Evolutionary conservation across 2,329 filamentous ascomycete species (phyloP).

Genomic region (Didymosphaeria variabile): DNA sequence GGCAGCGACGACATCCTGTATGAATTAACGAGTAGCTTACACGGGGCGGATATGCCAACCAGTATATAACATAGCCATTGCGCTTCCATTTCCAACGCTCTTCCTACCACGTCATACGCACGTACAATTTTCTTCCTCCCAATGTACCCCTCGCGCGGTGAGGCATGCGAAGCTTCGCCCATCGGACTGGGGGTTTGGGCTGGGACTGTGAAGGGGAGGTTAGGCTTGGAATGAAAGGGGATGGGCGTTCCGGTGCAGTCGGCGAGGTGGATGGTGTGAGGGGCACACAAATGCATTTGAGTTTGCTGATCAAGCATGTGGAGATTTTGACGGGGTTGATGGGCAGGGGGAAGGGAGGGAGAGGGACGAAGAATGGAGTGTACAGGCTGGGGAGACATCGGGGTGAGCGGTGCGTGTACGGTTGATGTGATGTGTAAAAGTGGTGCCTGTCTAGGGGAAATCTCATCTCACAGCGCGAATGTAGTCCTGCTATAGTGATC

Average conservation of each 20-base stretch:
- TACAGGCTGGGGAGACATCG: background rate
- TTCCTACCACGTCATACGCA: too few relatives aligned
- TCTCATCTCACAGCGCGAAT: too few relatives aligned
- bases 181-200: slow-evolving; percentile 17
- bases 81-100: too few relatives aligned
- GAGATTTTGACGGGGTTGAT: slow-evolving; percentile 13
- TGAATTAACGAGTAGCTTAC: too few relatives aligned
- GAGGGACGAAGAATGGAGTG: background rate
- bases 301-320: background rate
- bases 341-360: background rate
- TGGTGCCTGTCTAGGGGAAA: too few relatives aligned
- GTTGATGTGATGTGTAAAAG: too few relatives aligned
- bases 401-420: too few relatives aligned
- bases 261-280: slow-evolving; percentile 19
- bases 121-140: too few relatives aligned
- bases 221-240: slow-evolving; percentile 18
- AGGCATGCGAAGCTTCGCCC: slow-evolving; percentile 15
- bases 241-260: slow-evolving; percentile 16
- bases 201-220: slow-evolving; percentile 17
- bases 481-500: too few relatives aligned
- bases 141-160: slow-evolving; percentile 9
- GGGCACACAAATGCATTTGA: slow-evolving; percentile 16
- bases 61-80: too few relatives aligned
- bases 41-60: too few relatives aligned
- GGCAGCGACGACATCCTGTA: too few relatives aligned